phyloP scores from a whole-genome alignment of 2,329 filamentous ascomycete genomes.

The Graphiopsis chlorocephala region DNA sequence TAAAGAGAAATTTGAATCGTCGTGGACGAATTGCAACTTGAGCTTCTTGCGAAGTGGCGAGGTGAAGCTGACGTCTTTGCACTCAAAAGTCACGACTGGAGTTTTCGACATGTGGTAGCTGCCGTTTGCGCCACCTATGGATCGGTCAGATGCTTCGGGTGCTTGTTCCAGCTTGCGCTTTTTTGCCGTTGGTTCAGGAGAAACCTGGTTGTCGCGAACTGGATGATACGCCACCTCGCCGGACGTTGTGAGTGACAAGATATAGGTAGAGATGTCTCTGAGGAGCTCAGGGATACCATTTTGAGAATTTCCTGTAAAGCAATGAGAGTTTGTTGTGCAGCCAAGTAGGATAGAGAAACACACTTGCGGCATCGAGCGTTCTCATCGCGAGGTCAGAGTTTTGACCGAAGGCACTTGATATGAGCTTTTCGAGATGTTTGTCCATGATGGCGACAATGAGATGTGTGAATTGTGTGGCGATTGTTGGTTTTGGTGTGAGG shows the following conservation, averaged over 20 bases:
- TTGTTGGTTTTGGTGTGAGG: no score
- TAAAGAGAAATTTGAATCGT: constrained; percentile 25
- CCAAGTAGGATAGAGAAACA: neutral
- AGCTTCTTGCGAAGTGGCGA: constrained; percentile 64
- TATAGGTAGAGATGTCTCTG: constrained; percentile 6
- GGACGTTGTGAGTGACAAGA: neutral
- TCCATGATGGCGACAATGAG: neutral
- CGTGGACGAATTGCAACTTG: constrained; percentile 53
- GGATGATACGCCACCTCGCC: neutral
- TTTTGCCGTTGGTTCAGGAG: constrained; percentile 41
- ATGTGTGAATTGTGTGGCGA: neutral
- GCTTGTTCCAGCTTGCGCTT: constrained; percentile 51
- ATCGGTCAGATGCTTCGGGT: constrained; percentile 4
- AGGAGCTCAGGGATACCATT: constrained; percentile 10
- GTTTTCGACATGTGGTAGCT: constrained; percentile 33
- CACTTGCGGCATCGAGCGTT: neutral
- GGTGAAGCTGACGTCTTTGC: constrained; percentile 59
- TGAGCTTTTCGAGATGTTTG: neutral
- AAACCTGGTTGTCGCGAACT: neutral
- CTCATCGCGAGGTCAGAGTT: neutral
- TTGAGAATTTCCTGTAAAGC: neutral
- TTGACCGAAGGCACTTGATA: neutral
- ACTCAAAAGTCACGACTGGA: constrained; percentile 39
- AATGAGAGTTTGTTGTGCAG: neutral
- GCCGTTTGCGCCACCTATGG: constrained; percentile 12